Evolutionary conservation across 2,329 filamentous ascomycete genomes (phyloP).

Genomic region (Tolypocladium ovalisporum): DNA sequence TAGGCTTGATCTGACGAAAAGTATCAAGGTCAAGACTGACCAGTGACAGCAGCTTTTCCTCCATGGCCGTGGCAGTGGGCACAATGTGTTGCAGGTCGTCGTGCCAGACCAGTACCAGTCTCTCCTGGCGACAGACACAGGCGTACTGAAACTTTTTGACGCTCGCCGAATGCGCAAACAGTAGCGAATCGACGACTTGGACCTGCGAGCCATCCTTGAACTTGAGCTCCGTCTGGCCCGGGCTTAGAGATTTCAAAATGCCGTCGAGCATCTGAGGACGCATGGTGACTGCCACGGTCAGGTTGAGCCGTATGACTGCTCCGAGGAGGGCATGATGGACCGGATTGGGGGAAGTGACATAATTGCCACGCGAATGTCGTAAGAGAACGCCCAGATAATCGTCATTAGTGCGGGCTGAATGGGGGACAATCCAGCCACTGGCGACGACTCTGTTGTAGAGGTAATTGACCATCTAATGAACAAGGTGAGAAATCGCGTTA

Average conservation of each 20-base stretch:
- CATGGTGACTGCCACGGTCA: constrained; percentile 37
- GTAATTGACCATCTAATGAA: constrained; percentile 19
- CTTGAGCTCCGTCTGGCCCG: constrained; percentile 29
- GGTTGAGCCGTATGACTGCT: constrained; percentile 32
- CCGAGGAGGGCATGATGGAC: constrained; percentile 25
- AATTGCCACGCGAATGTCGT: constrained; percentile 25
- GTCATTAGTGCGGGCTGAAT: constrained; percentile 5
- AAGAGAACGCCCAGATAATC: constrained; percentile 24
- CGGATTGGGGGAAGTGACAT: constrained; percentile 27
- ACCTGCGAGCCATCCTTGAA: constrained; percentile 30
- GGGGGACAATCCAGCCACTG: constrained; percentile 17
- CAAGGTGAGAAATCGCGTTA: not conserved
- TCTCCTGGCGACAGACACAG: constrained; percentile 29
- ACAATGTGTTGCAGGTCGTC: constrained; percentile 28
- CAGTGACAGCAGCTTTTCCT: constrained; percentile 20
- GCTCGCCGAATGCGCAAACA: constrained; percentile 22
- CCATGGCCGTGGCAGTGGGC: constrained; percentile 21
- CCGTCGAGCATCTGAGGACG: constrained; percentile 33
- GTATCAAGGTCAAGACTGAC: constrained; percentile 1
- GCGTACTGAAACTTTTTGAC: constrained; percentile 31
- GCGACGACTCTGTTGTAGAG: constrained; percentile 16
- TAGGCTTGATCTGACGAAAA: not conserved
- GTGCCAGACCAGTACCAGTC: constrained; percentile 31
- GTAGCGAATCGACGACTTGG: constrained; percentile 32
- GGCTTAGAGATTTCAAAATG: constrained; percentile 28